Conservation (phyloP, 208 protist genomes). For the Leishmania aethiopica region DNA sequence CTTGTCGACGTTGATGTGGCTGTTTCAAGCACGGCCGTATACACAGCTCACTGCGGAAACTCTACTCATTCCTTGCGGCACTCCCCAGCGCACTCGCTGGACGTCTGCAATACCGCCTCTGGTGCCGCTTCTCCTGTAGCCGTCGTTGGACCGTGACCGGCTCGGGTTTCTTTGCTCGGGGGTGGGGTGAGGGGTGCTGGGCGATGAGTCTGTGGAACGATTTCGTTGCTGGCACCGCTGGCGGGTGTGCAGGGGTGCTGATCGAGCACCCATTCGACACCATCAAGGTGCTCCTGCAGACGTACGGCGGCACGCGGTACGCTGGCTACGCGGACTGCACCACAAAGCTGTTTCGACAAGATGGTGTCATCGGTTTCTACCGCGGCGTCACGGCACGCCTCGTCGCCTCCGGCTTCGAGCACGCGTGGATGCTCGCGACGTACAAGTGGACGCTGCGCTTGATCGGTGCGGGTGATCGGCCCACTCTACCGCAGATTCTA, state of each 20-base stretch:
- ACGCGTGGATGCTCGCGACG: conserved; percentile 78
- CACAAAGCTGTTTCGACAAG: conserved; percentile 39
- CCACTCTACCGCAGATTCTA: conserved; percentile 38
- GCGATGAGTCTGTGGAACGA: conserved; percentile 46
- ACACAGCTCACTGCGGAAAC: not conserved
- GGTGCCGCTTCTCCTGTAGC: not conserved
- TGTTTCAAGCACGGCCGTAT: not conserved
- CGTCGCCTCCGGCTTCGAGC: conserved; percentile 68
- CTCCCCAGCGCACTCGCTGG: not conserved
- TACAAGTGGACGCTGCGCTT: conserved; percentile 72
- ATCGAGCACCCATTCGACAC: conserved; percentile 93
- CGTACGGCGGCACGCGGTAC: conserved; percentile 46
- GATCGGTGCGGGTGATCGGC: conserved; percentile 55
- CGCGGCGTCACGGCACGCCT: conserved; percentile 69
- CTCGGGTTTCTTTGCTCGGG: not conserved
- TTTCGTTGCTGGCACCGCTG: conserved; percentile 68
- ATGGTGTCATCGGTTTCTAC: conserved; percentile 83
- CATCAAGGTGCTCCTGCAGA: conserved; percentile 87
- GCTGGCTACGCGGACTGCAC: conserved; percentile 65
- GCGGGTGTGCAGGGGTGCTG: conserved; percentile 64
- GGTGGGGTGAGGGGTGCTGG: not conserved
- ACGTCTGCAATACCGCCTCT: not conserved
- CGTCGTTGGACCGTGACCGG: not conserved
- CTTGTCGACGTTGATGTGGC: not conserved
- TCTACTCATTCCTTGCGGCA: not conserved